phyloP scores from a whole-genome alignment of 164 flowering plant species.

The Vitis rupestris region DNA sequence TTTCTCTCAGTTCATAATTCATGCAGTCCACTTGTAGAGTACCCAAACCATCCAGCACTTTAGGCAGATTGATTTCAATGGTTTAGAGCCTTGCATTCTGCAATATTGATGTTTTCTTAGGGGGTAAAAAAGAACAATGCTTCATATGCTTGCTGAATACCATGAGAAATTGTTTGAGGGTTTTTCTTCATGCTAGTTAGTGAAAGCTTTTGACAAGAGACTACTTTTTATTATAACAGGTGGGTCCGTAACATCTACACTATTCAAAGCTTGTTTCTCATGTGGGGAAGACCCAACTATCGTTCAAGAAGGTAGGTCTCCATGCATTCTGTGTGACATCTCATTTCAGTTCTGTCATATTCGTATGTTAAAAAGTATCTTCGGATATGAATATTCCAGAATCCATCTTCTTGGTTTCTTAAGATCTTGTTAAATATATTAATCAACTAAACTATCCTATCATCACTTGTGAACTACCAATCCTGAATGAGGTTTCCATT shows the following conservation, averaged over 20 bases:
- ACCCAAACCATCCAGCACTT: background rate
- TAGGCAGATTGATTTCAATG: background rate
- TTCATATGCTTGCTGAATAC: background rate
- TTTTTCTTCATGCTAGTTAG: background rate
- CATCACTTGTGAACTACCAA: too few relatives aligned
- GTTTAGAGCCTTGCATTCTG: background rate
- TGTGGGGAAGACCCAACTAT: slow-evolving; percentile 74
- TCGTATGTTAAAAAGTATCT: too few relatives aligned
- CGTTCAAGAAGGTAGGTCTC: slow-evolving; percentile 61
- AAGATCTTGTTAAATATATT: background rate
- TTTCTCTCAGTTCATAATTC: background rate
- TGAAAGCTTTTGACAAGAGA: slow-evolving; percentile 11
- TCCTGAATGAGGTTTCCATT: too few relatives aligned
- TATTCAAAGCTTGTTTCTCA: slow-evolving; percentile 71
- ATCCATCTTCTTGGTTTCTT: background rate
- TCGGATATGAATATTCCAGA: too few relatives aligned
- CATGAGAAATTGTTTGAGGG: background rate
- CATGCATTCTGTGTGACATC: background rate
- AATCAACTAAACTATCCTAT: too few relatives aligned
- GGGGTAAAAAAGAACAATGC: background rate
- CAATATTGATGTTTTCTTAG: background rate
- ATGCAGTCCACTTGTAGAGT: background rate
- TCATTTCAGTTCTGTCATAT: background rate
- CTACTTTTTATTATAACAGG: slow-evolving; percentile 34
- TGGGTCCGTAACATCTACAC: slow-evolving; percentile 37